A percentile compares a stretch with the other conserved stretches of the same genome.
Conservation (phyloP, 1,284 basidiomycete species). For the Trametes versicolor region DNA sequence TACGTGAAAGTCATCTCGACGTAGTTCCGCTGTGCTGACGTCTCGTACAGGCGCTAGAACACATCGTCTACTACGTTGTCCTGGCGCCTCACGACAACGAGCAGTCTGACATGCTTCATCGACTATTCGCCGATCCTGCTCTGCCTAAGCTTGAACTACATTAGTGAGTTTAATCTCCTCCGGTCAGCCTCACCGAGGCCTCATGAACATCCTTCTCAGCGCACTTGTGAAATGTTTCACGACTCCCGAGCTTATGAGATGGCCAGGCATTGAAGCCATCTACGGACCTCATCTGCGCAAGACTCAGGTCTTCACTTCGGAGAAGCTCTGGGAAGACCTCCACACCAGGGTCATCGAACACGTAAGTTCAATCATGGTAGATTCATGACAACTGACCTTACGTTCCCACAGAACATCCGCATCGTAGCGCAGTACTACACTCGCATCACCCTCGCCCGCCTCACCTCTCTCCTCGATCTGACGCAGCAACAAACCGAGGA, state of each 20-base stretch:
- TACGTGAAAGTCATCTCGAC: slow-evolving; percentile 49
- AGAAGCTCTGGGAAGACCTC: slow-evolving; percentile 93
- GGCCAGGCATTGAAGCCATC: slow-evolving; percentile 94
- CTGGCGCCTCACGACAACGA: slow-evolving; percentile 96
- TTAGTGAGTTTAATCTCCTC: slow-evolving; percentile 65
- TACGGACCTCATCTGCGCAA: slow-evolving; percentile 88
- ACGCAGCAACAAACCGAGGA: slow-evolving; percentile 86
- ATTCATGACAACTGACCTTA: slow-evolving; percentile 4
- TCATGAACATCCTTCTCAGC: slow-evolving; percentile 52
- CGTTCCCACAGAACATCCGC: slow-evolving; percentile 84
- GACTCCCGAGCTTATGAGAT: slow-evolving; percentile 96
- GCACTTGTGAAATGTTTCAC: slow-evolving; percentile 97
- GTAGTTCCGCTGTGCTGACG: slow-evolving; percentile 16
- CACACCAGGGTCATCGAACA: slow-evolving; percentile 98
- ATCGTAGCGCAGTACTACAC: slow-evolving; percentile 96
- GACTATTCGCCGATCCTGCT: slow-evolving; percentile 82
- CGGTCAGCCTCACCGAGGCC: background rate
- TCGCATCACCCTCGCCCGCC: slow-evolving; percentile 86
- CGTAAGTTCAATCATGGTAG: slow-evolving; percentile 60
- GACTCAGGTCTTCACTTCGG: slow-evolving; percentile 84
- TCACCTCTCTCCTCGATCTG: slow-evolving; percentile 91
- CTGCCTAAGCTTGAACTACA: slow-evolving; percentile 87
- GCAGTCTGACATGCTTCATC: slow-evolving; percentile 96
- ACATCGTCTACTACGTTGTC: slow-evolving; percentile 95
- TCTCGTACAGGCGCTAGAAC: slow-evolving; percentile 79